Conservation (phyloP, 2,329 filamentous ascomycete species). For the Epichloe coenophiala region DNA sequence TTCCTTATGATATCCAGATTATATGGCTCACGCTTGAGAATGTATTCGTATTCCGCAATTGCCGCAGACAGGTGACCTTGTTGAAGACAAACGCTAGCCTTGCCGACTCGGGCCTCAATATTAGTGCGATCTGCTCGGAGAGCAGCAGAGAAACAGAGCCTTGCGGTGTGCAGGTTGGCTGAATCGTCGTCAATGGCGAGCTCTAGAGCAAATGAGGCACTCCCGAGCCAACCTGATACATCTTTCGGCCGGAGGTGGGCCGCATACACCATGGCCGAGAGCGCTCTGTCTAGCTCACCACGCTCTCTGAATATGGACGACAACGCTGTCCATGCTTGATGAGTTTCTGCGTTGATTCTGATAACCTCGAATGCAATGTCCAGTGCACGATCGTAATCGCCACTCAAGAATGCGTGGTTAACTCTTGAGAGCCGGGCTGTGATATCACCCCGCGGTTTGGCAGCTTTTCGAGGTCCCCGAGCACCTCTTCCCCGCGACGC, state of each 20-base stretch:
- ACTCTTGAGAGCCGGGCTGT: slow-evolving; percentile 53
- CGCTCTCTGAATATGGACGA: slow-evolving; percentile 48
- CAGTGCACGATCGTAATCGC: slow-evolving; percentile 46
- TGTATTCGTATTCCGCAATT: slow-evolving; percentile 41
- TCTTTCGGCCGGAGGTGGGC: slow-evolving; percentile 50
- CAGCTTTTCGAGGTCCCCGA: slow-evolving; percentile 42
- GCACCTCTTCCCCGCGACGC: slow-evolving; percentile 15
- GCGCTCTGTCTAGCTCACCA: slow-evolving; percentile 40
- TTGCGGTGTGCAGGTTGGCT: slow-evolving; percentile 37
- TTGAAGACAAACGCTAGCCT: slow-evolving; percentile 44
- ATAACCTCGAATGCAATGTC: slow-evolving; percentile 49
- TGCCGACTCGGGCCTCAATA: slow-evolving; percentile 43
- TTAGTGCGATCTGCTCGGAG: slow-evolving; percentile 43
- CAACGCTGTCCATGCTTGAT: slow-evolving; percentile 50
- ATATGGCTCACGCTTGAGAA: slow-evolving; percentile 36
- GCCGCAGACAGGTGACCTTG: slow-evolving; percentile 40
- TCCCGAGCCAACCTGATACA: slow-evolving; percentile 43
- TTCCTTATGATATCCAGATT: slow-evolving; percentile 42
- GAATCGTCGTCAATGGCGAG: slow-evolving; percentile 33
- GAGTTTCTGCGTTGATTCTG: slow-evolving; percentile 53
- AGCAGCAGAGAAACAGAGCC: slow-evolving; percentile 46
- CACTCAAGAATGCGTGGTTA: slow-evolving; percentile 51
- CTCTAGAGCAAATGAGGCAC: slow-evolving; percentile 42
- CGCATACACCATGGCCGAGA: slow-evolving; percentile 47
- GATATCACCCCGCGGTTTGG: slow-evolving; percentile 58